A percentile compares a stretch with the other conserved stretches of the same genome.
Evolutionary conservation across 108 stramenopile genomes (phyloP).

Genomic region (Cylindrotheca closterium): DNA sequence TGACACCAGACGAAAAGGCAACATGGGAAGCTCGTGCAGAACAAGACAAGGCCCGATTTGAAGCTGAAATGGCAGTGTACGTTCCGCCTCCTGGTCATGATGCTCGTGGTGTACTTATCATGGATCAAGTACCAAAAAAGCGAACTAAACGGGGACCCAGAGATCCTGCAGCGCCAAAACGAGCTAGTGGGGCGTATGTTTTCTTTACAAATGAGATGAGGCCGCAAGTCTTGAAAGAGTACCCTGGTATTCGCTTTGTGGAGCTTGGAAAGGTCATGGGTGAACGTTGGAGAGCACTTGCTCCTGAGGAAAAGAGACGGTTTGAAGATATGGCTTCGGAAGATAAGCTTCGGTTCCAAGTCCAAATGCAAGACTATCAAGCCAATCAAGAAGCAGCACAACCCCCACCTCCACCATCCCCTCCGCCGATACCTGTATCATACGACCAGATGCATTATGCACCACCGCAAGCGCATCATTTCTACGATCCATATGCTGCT

Average conservation of each 20-base stretch:
- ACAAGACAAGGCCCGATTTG: constrained; percentile 83
- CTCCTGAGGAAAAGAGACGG: constrained; percentile 76
- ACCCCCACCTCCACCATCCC: constrained; percentile 12
- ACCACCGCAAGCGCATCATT: constrained; percentile 9
- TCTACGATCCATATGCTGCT: constrained; percentile 1
- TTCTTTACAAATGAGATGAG: constrained; percentile 87
- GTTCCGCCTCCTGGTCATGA: constrained; percentile 83
- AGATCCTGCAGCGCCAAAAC: constrained; percentile 78
- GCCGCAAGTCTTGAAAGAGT: constrained; percentile 76
- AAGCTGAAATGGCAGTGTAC: constrained; percentile 74
- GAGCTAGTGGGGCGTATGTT: constrained; percentile 76
- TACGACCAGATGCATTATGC: not conserved
- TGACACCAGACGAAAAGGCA: constrained; percentile 78
- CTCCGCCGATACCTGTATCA: not conserved
- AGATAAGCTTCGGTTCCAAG: constrained; percentile 87
- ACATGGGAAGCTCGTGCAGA: constrained; percentile 76
- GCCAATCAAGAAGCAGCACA: constrained; percentile 39
- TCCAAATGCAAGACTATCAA: constrained; percentile 86
- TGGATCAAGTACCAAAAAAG: constrained; percentile 67
- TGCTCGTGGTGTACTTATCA: constrained; percentile 73
- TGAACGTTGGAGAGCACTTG: constrained; percentile 87
- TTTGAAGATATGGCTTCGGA: constrained; percentile 85
- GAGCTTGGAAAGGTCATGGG: constrained; percentile 90
- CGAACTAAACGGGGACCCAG: constrained; percentile 65
- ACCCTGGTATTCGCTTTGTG: constrained; percentile 89